A percentile compares a stretch with the other conserved stretches of the same genome.
These are phyloP conservation scores for Chytriomyces confervae DNA, from an alignment of 192 early-diverging fungal species.

Conservation along the genomic window DNA sequence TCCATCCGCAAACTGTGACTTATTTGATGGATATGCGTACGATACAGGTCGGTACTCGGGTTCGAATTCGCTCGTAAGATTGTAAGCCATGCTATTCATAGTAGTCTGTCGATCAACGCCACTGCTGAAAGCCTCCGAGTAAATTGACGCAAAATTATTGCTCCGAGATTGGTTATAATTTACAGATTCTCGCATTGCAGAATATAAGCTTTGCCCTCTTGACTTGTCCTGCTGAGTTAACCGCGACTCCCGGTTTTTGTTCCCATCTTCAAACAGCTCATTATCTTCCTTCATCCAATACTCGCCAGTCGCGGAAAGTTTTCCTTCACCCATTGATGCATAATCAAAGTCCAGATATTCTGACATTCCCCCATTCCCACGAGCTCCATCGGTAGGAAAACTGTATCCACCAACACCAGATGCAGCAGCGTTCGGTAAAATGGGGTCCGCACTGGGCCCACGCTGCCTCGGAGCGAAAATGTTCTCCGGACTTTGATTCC, in stretches of 20 bases:
- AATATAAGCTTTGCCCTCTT: no score
- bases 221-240: no score
- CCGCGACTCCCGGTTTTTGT: no score
- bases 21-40: neutral
- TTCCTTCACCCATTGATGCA: neutral
- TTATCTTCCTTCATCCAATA: neutral
- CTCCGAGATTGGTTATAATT: no score
- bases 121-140: neutral
- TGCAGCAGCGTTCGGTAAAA: neutral
- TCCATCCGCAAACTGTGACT: neutral
- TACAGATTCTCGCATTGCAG: no score
- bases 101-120: no score
- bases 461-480: neutral
- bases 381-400: no score
- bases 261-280: no score
- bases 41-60: constrained; percentile 13
- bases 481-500: neutral
- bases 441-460: neutral
- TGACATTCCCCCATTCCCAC: no score
- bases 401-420: neutral
- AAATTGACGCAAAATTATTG: neutral
- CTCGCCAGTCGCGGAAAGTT: neutral
- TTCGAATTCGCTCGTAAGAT: neutral
- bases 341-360: neutral
- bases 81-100: no score